Percentiles rank a stretch among this genome's conserved stretches.
phyloP scores from a whole-genome alignment of 2,329 filamentous ascomycete genomes.

The Colletotrichum cordylinicola region DNA sequence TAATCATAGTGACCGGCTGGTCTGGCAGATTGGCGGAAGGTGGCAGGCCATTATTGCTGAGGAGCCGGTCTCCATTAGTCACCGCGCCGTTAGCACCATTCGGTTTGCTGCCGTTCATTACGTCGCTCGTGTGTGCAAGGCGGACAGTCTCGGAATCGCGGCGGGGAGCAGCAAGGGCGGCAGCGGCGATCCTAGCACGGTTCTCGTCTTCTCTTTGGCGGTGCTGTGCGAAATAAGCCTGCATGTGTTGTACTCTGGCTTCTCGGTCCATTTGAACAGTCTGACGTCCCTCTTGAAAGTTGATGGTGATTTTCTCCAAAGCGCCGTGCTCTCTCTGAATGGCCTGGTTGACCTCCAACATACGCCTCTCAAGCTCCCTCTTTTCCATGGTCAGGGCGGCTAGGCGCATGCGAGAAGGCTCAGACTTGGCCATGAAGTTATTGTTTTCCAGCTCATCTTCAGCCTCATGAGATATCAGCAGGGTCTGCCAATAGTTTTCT shows the following conservation, averaged over 20 bases:
- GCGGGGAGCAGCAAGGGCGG: background rate
- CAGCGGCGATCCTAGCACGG: constrained; percentile 4
- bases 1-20: constrained; percentile 26
- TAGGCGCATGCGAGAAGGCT: background rate
- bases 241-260: background rate
- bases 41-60: background rate
- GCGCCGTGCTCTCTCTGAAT: background rate
- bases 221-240: background rate
- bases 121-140: background rate
- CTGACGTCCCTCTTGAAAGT: background rate
- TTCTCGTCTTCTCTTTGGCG: background rate
- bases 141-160: background rate
- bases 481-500: constrained; percentile 12
- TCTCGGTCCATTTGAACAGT: background rate
- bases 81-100: background rate
- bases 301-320: background rate
- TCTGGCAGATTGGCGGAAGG: background rate
- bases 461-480: background rate
- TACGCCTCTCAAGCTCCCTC: constrained; percentile 9
- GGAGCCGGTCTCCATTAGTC: background rate
- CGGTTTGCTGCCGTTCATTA: background rate
- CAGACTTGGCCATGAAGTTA: background rate
- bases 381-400: background rate
- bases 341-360: background rate
- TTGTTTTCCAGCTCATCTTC: background rate